Evolutionary conservation across 1,284 basidiomycete genomes (phyloP).

Genomic region (Melampsora americana): DNA sequence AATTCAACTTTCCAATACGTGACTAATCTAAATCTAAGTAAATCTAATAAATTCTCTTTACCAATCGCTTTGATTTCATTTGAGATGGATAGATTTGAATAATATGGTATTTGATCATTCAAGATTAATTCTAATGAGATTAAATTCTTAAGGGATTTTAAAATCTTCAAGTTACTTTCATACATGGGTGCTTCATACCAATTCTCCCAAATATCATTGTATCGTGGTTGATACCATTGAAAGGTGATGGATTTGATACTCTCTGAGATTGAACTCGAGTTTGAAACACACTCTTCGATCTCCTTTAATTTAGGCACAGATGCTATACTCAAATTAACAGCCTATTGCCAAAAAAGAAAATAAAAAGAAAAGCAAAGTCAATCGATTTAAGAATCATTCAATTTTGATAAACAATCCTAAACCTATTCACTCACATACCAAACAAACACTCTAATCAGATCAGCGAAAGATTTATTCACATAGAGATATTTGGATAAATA

Average conservation of each 20-base stretch:
- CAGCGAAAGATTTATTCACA: neutral
- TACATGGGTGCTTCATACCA: neutral
- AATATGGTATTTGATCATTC: neutral
- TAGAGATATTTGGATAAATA: neutral
- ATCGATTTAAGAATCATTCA: neutral
- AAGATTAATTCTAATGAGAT: conserved; percentile 1
- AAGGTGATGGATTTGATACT: neutral
- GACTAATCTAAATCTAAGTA: neutral
- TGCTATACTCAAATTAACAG: neutral
- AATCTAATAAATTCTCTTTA: neutral
- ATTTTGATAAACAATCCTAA: too few relatives aligned
- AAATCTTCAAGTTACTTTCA: neutral
- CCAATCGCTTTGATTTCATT: neutral
- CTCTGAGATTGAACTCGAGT: neutral
- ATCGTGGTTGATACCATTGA: neutral
- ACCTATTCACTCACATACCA: neutral
- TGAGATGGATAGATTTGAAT: neutral
- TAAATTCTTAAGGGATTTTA: neutral
- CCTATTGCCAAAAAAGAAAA: too few relatives aligned
- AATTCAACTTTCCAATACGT: neutral
- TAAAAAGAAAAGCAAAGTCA: neutral
- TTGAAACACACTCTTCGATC: neutral
- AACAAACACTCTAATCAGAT: neutral
- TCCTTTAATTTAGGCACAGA: neutral
- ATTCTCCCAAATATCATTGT: neutral